A percentile compares a stretch with the other conserved stretches of the same genome.
Conservation (phyloP, 257 asterid species). For the Salvia rosmarinus region DNA sequence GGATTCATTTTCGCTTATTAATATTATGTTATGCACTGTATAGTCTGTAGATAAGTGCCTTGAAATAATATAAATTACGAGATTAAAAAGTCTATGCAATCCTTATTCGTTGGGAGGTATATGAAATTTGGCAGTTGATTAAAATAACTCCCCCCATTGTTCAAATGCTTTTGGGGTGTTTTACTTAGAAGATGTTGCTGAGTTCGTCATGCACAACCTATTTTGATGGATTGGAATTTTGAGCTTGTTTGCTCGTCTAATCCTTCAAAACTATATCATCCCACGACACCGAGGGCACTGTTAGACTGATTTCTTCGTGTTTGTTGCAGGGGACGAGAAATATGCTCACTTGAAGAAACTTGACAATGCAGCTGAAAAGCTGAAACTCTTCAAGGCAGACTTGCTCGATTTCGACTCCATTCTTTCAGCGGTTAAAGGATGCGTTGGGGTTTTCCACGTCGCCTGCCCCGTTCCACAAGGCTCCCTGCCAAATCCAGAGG, state of each 20-base stretch:
- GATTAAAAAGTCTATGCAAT: not conserved
- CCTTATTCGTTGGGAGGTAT: too few relatives aligned
- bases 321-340: constrained; percentile 56
- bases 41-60: not conserved
- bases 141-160: too few relatives aligned
- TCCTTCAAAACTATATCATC: not conserved
- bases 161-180: too few relatives aligned
- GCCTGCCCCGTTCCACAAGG: constrained; percentile 76
- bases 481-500: constrained; percentile 78
- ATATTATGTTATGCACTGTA: not conserved
- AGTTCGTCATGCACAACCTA: not conserved
- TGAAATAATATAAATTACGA: not conserved
- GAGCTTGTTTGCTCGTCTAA: not conserved
- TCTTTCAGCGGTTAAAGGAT: constrained; percentile 64
- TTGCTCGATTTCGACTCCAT: constrained; percentile 70
- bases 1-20: not conserved
- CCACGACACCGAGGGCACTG: too few relatives aligned
- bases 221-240: not conserved
- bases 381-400: constrained; percentile 67
- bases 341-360: constrained; percentile 60
- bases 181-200: not conserved
- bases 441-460: constrained; percentile 79
- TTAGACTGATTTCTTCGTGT: not conserved
- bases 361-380: constrained; percentile 56
- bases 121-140: too few relatives aligned